Base-by-base conservation (phyloP, 2,329 filamentous ascomycete genomes). In the Huntiella decipiens region DNA sequence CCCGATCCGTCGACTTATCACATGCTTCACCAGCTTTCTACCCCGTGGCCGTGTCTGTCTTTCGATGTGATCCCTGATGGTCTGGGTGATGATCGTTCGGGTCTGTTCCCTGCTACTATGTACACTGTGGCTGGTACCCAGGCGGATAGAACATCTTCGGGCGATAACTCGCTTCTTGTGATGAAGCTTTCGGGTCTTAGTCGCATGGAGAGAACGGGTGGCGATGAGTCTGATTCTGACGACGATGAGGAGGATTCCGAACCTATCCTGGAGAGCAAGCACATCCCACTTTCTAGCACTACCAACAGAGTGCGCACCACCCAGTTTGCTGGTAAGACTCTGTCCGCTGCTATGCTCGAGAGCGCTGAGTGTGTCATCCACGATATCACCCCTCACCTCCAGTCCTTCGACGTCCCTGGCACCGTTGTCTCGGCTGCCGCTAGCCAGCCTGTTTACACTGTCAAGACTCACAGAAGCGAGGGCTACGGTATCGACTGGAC, bases 401-500 rank as follows among this genome's bases (percentile, higher is more conserved):
- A 77, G 47, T 82, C 85, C 44, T 95, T 98, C 61, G 88, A 96
- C 60, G 82, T 74, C 49, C 91, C 91, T 1, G 88, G 91, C 50
- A 81, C 78, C 37, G 68, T 77, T 52, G 74, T 96, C 53, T 77
- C 82, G 5, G 70, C 84, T 1, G 77, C 82, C 56, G 83, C 93
- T 58, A 88, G 86, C 61, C 92, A 92, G 65, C 86, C 91, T 32
- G 64, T 93, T 43, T 82, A 74, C 53, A 95, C 85, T 2, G 77
- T 98, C 54, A 76, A 82, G 54, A 85, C 88, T 54, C 91, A 98
- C 72, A 88, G 87, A 64, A 67, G 77, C 10, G 91, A 98, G 67
- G 91, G 91, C 42, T 98, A 96, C 60, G 91, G 85, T 0, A 64
- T 98, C n/a, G 91, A 95, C 63, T 98, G 91, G 91, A 94, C 87